Base-by-base conservation (phyloP, 768 basidiomycete genomes). In the Exsudoporus frostii region DNA sequence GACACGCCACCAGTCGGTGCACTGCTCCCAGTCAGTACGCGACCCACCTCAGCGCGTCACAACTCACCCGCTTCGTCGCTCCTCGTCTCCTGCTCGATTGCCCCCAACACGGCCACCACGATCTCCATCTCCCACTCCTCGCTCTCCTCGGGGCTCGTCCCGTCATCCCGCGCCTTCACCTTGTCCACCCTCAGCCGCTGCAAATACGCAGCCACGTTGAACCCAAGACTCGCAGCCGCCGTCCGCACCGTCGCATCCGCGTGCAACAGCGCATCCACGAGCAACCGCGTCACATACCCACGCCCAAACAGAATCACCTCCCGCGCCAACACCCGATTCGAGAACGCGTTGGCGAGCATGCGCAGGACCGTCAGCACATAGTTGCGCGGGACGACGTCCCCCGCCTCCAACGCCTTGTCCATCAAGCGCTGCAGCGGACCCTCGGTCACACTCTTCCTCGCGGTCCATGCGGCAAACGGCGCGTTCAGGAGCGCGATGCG, bases 121-220 rank as follows among this genome's bases (percentile, higher is more conserved):
- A 96, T 70, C 73, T 97, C 95, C 0, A 89, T 75, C 63, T 92
- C 85, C 90, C 91, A 95, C 50, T 94, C 93, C 19, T 79, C 90
- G 49, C 84, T 82, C 47, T 81, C 84, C 37, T 73, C 74, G 15
- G 71, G 74, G 25, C 74, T 76, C 3, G 68, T 70, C n/a, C 55
- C 64, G 27, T 65, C 68, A 36, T 65, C 63, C 20, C 58, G 61
- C 22, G 69, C 71, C 36, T 64, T 65, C 39, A 69, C 50, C 51
- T 64, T 68, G 40, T 79, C 82, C 13, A 85, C 75, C 38, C 87
- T 72, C 15, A 71, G 74, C 54, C 75, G 78, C 74, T 94, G 91
- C 43, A 91, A 60, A 62, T 75, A 79, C 19, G 80, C 82, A 3
- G 85, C 80, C 17, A 86, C 66, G 60, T 95, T 88, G 64, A 96